Evolutionary conservation across 2,329 filamentous ascomycete species (phyloP), one percentile per base, ranked within the genome.

Genomic region (Huntiella decipiens): DNA sequence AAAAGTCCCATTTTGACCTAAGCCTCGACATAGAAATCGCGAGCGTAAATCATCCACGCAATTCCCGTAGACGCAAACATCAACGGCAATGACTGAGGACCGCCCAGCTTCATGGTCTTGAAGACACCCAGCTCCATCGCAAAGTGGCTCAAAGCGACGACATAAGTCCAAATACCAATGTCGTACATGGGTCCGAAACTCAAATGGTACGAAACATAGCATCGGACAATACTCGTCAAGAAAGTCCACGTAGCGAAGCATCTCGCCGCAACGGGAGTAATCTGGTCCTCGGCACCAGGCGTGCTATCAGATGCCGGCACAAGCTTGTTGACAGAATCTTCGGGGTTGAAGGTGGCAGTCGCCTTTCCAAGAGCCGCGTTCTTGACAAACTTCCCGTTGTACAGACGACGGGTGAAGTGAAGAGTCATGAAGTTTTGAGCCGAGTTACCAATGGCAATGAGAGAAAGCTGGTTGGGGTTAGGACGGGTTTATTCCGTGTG

Each of bases 191-290:
- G 70, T 1, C 73, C 72, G 50, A 84, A 70, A 53, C 75, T 67
- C 52, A 93, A 74, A 60, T 92, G 70, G 64, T 92, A 93, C 32
- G 83, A 82, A 4, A 84, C 83, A 57, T 92, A 92, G 53, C 86
- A 65, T 44, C 87, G 75, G 38, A 93, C 71, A 43, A 93, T 65
- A 49, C 77, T 73, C 4, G 81, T 79, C 49, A 93, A 67, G 48
- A 88, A 70, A 0, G 87, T 92, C 79, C 86, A 95, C 28, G 83
- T 91, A 45, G 82, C 86, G 60, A 93, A 93, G 15, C 84, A 77
- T 52, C 84, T 78, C 19, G 78, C 78, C 8, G 77, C 79, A 28
- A 94, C 74, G 4, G 80, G 75, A 4, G 82, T 87, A 47, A 84
- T 73, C 60, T 77, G 73, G 56, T 76, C 72, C 48, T 62, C 56